These are phyloP conservation scores for Talaromyces islandicus DNA, from an alignment of 2,329 filamentous ascomycete species.

Conservation along the genomic window DNA sequence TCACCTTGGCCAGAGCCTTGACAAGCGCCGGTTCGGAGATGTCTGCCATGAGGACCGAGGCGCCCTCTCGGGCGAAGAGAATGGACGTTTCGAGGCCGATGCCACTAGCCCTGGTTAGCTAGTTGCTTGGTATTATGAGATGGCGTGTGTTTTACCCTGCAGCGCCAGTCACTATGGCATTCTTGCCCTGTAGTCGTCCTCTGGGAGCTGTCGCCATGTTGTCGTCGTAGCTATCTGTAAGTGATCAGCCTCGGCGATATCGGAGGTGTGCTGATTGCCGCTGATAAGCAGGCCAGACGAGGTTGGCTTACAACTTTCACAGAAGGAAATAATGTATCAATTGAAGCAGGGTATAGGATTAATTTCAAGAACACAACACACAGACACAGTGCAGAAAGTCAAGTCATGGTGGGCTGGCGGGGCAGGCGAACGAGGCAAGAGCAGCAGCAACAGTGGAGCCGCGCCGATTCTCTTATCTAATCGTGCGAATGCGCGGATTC, in stretches of 20 bases:
- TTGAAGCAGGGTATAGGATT: neutral
- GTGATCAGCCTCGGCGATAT: neutral
- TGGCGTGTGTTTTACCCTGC: slow-evolving; percentile 59
- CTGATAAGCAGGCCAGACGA: neutral
- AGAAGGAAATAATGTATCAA: neutral
- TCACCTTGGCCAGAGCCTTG: slow-evolving; percentile 68
- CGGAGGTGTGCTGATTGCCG: neutral
- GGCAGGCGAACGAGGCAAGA: neutral
- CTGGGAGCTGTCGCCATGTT: slow-evolving; percentile 13
- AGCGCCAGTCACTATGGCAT: slow-evolving; percentile 74
- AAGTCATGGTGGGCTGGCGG: neutral
- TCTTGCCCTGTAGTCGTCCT: slow-evolving; percentile 57
- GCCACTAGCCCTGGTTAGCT: slow-evolving; percentile 46
- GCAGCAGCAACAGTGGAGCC: neutral
- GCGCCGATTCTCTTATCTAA: slow-evolving; percentile 12
- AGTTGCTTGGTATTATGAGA: neutral
- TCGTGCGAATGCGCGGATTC: neutral
- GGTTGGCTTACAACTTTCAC: neutral
- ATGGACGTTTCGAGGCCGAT: slow-evolving; percentile 91
- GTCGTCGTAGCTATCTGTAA: neutral
- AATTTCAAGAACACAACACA: neutral
- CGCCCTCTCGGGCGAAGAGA: slow-evolving; percentile 83
- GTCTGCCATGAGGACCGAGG: slow-evolving; percentile 77
- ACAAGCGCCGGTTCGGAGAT: slow-evolving; percentile 73
- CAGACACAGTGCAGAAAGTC: neutral